Percentiles rank a stretch among this genome's conserved stretches.
Conservation (phyloP, 805 yeast genomes). For the Saccharomyces jurei region DNA sequence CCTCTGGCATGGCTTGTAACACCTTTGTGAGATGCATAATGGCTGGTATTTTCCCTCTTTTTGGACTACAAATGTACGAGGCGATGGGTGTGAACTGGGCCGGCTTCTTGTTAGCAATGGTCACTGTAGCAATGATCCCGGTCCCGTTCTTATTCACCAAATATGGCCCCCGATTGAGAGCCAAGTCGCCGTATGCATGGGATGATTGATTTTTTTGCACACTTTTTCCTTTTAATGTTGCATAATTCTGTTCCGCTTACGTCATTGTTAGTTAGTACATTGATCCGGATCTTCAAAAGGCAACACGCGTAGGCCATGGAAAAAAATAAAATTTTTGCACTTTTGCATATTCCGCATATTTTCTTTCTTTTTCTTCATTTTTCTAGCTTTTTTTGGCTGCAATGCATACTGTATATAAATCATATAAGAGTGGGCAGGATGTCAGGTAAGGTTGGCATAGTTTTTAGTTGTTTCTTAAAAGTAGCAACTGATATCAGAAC, state of each 20-base stretch:
- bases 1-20: constrained; percentile 45
- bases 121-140: constrained; percentile 43
- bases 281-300: neutral
- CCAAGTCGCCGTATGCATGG: constrained; percentile 43
- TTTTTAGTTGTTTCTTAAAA: neutral
- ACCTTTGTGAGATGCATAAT: constrained; percentile 44
- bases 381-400: neutral
- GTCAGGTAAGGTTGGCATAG: neutral
- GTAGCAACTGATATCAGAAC: neutral
- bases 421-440: neutral
- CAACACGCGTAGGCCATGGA: neutral
- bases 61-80: constrained; percentile 50
- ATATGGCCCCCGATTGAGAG: constrained; percentile 38
- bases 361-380: neutral
- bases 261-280: neutral
- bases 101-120: constrained; percentile 41
- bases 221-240: neutral
- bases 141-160: constrained; percentile 48
- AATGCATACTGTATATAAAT: neutral
- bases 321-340: neutral
- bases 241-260: neutral
- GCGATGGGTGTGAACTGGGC: constrained; percentile 54
- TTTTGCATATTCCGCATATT: neutral
- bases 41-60: constrained; percentile 52
- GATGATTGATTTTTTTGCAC: constrained; percentile 8